Percentiles rank a stretch among this genome's conserved stretches.
phyloP scores from a whole-genome alignment of 2,329 filamentous ascomycete genomes.

The Fusarium mexicanum region DNA sequence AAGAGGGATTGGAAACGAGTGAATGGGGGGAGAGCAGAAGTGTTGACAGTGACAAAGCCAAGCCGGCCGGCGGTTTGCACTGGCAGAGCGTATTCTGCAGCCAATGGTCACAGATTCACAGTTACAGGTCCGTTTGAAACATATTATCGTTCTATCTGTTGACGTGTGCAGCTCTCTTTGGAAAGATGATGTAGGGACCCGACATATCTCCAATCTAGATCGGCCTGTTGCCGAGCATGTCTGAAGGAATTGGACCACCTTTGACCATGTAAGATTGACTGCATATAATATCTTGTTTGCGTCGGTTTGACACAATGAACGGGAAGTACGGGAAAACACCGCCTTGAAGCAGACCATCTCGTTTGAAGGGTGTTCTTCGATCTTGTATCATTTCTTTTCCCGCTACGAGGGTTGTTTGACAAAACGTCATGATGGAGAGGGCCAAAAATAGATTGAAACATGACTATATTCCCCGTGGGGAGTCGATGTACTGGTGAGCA shows the following conservation, averaged over 20 bases:
- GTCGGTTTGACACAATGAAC: constrained; percentile 23
- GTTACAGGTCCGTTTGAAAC: not conserved
- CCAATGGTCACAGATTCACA: not conserved
- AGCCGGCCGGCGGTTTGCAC: constrained; percentile 17
- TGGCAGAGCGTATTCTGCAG: not conserved
- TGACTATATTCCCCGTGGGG: constrained; percentile 17
- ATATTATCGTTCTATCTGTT: not conserved
- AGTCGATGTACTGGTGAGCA: not conserved
- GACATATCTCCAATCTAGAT: constrained; percentile 16
- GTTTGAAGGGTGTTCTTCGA: constrained; percentile 8
- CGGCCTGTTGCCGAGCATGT: constrained; percentile 8
- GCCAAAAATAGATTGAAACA: constrained; percentile 35
- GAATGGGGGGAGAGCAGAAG: not conserved
- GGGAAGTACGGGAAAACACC: constrained; percentile 25
- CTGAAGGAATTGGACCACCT: not conserved
- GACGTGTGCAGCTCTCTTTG: not conserved
- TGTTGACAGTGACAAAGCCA: constrained; percentile 12
- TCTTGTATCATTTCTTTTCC: not conserved
- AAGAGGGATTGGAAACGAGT: not conserved
- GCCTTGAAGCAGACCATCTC: constrained; percentile 6
- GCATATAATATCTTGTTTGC: constrained; percentile 10
- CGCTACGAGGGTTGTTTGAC: constrained; percentile 13
- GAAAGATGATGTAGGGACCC: constrained; percentile 29
- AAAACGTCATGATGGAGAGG: constrained; percentile 11
- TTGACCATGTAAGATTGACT: constrained; percentile 11